Percentiles rank a stretch among this genome's conserved stretches.
phyloP scores from a whole-genome alignment of 2,329 filamentous ascomycete genomes.

The Talaromyces sp. region DNA sequence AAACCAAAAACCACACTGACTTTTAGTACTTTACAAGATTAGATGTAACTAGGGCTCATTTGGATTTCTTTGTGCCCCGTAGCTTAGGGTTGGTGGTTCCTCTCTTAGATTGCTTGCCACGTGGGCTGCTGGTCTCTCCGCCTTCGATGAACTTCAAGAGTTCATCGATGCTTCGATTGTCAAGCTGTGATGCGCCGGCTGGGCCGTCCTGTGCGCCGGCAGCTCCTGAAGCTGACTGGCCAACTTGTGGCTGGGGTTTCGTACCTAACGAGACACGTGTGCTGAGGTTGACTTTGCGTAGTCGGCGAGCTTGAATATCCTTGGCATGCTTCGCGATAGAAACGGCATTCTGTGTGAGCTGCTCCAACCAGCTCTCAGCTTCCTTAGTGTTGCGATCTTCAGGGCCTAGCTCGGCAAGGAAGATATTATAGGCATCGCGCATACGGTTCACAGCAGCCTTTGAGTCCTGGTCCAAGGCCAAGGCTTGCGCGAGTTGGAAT shows the following conservation, averaged over 20 bases:
- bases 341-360: constrained; percentile 92
- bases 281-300: constrained; percentile 66
- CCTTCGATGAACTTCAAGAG: constrained; percentile 93
- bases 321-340: constrained; percentile 91
- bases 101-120: constrained; percentile 43
- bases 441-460: constrained; percentile 88
- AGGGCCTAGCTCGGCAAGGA: constrained; percentile 77
- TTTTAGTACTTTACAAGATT: constrained; percentile 6
- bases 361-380: constrained; percentile 92
- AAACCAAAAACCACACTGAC: constrained; percentile 4
- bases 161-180: constrained; percentile 85
- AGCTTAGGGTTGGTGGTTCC: constrained; percentile 42
- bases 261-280: constrained; percentile 54
- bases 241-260: constrained; percentile 59
- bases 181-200: constrained; percentile 47
- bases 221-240: constrained; percentile 52
- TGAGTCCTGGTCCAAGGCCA: constrained; percentile 91
- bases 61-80: constrained; percentile 38
- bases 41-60: constrained; percentile 1
- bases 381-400: constrained; percentile 98
- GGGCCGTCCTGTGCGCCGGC: constrained; percentile 35
- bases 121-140: constrained; percentile 37
- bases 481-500: constrained; percentile 93
- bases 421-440: constrained; percentile 95
- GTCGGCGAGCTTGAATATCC: constrained; percentile 69